A percentile compares a stretch with the other conserved stretches of the same genome.
Evolutionary conservation across 202 grass and related monocot genomes (phyloP).

Genomic region (Elaeis oleifera): DNA sequence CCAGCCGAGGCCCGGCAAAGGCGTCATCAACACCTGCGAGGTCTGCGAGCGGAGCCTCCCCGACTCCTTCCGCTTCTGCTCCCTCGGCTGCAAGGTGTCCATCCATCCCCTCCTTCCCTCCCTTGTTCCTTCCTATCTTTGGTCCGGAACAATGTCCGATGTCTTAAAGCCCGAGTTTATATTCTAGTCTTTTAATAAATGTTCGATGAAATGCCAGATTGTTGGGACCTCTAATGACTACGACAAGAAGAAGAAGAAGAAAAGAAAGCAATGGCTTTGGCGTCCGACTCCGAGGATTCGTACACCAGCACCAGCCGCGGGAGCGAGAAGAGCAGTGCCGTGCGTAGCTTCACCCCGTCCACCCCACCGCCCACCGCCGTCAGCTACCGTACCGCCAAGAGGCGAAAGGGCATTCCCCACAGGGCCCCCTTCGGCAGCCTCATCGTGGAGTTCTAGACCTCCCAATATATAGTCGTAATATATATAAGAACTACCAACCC

Average conservation of each 20-base stretch:
- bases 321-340: conserved; percentile 9
- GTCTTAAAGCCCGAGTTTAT: neutral
- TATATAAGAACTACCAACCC: neutral
- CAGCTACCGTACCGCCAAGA: conserved; percentile 9
- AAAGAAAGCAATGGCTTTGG: conserved; percentile 1
- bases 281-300: conserved; percentile 5
- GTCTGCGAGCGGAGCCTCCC: conserved; percentile 90
- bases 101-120: neutral
- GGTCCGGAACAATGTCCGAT: neutral
- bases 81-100: conserved; percentile 80
- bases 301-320: conserved; percentile 5
- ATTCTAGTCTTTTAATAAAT: neutral
- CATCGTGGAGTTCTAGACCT: conserved; percentile 6
- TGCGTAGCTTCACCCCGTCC: conserved; percentile 15
- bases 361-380: conserved; percentile 9
- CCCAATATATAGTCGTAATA: neutral
- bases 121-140: neutral
- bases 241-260: neutral
- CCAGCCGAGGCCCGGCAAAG: conserved; percentile 71
- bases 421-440: conserved; percentile 18
- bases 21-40: conserved; percentile 80
- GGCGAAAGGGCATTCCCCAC: conserved; percentile 18
- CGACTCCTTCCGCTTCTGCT: conserved; percentile 97
- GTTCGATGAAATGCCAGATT: conserved; percentile 5
- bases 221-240: neutral